Evolutionary conservation across 2,329 filamentous ascomycete species (phyloP), one percentile per base, ranked within the genome.

Genomic region (Hypocrella siamensis): DNA sequence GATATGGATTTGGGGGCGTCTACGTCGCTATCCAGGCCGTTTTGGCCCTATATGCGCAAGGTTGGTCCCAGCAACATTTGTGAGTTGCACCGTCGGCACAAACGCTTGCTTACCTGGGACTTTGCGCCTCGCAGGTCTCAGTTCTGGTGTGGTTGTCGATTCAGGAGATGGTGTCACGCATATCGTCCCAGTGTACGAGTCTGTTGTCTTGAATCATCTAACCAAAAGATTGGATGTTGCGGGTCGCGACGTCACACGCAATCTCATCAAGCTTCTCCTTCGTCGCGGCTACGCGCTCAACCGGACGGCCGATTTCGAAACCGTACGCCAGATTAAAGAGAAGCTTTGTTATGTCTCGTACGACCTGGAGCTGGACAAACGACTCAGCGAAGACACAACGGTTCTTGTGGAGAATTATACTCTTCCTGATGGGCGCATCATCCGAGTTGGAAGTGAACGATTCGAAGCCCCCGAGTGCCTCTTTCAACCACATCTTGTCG

Each of bases 301-400:
- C 72, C 76, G 90, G 54, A 98, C 90, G 10, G 90, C 90, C 52
- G 90, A 98, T 56, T 98, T 98, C 57, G 90, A 98, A 60, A 98
- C 90, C 4, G 90, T 98, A 35, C 81, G 90, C 39, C 88, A 96
- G 57, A 96, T 98, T 65, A 98, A 98, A 65, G 90, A 98, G 68
- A 98, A 98, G 69, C 79, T 98, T 31, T 96, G 90, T 69, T 98
- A 98, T 56, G 88, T 98, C 35, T 94, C 86, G 10, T 98, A 96
- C 65, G 90, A 98, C 56, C 72, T 98, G 35, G 85, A 93, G 58
- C 68, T 98, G 34, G 90, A 98, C 65, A 86, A 96, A 63, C 77
- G 82, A 45, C 74, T 98, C 41, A 92, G 83, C 49, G 90, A 98
- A 61, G 90, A 98, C 48, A 98, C 90, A 12, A 98, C 90, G 1